These are phyloP conservation scores for Gossypium anomalum DNA, from an alignment of 345 rosid species.

Conservation along the genomic window DNA sequence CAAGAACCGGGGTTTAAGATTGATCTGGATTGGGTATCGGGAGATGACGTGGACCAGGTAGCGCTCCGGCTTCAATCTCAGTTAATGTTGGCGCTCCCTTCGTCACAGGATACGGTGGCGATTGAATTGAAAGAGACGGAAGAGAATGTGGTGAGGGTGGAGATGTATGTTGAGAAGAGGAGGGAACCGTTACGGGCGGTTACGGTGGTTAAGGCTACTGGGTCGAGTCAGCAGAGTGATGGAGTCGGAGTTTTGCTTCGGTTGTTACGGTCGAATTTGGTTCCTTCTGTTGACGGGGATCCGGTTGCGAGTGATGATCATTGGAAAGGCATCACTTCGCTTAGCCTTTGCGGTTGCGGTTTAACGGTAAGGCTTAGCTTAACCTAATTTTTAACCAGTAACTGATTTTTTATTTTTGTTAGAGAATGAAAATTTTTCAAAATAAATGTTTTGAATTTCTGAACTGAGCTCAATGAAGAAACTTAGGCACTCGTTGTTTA, in stretches of 20 bases:
- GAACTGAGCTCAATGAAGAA: not conserved
- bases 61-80: constrained; percentile 82
- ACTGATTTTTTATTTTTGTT: not conserved
- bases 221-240: constrained; percentile 81
- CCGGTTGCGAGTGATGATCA: constrained; percentile 52
- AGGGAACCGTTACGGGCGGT: constrained; percentile 72
- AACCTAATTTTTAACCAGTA: not conserved
- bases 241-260: constrained; percentile 72
- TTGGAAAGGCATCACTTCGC: constrained; percentile 70
- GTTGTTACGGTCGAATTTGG: constrained; percentile 56
- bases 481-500: not conserved
- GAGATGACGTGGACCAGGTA: constrained; percentile 89
- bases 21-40: constrained; percentile 88
- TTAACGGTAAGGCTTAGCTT: constrained; percentile 36
- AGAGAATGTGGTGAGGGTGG: constrained; percentile 39
- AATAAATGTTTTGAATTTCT: not conserved
- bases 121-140: constrained; percentile 45
- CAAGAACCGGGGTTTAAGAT: constrained; percentile 62
- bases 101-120: constrained; percentile 68
- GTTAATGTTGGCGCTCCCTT: constrained; percentile 84
- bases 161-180: constrained; percentile 76
- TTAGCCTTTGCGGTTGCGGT: constrained; percentile 69
- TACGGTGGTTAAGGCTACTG: constrained; percentile 54
- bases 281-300: constrained; percentile 33
- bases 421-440: not conserved